Base-by-base conservation (phyloP, 495 filamentous ascomycete genomes). In the Staphylotrichum longicolle region DNA sequence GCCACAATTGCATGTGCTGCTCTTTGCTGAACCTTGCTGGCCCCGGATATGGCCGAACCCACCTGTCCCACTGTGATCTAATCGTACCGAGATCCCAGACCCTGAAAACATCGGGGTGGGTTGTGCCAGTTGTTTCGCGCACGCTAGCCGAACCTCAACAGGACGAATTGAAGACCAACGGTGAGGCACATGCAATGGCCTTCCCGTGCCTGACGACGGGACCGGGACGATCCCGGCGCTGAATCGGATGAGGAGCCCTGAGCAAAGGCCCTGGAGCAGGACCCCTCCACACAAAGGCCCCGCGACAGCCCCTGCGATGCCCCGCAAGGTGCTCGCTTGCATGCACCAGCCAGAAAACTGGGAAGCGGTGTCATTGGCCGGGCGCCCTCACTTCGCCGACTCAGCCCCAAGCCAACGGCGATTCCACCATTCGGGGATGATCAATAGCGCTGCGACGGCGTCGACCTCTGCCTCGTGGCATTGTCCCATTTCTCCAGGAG, bases 161-260 rank as follows among this genome's bases (percentile, higher is more conserved):
- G 20, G 20, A 27, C 20, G 20, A 27, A 27, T 27, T 27, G 20
- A 27, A 27, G 20, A 27, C 20, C 20, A 27, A 27, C 20, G 20
- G 20, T 27, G 20, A 27, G 20, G 20, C 20, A 27, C 20, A 27
- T 27, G 20, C 20, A 27, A 27, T 27, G 20, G 20, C 20, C 20
- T 27, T 27, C 20, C 20, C 20, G 46, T 57, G 33, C 45, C 48
- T 40, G 49, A 15, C 50, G n/a, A 33, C 54, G 33, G 37, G 6
- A 49, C 54, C 47, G 48, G 54, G 35, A 27, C 49, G 53, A 48
- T 45, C 46, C 48, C 40, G 45, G 54, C 46, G 14, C 45, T 57
- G 53, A 48, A 56, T 65, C 58, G 63, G 63, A 65, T 44, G 63
- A 61, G 48, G 53, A n/a, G 20, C 20, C 20, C 20, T 27, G 48